Evolutionary conservation across 1,284 basidiomycete genomes (phyloP).

Genomic region (Malassezia yamatoensis): DNA sequence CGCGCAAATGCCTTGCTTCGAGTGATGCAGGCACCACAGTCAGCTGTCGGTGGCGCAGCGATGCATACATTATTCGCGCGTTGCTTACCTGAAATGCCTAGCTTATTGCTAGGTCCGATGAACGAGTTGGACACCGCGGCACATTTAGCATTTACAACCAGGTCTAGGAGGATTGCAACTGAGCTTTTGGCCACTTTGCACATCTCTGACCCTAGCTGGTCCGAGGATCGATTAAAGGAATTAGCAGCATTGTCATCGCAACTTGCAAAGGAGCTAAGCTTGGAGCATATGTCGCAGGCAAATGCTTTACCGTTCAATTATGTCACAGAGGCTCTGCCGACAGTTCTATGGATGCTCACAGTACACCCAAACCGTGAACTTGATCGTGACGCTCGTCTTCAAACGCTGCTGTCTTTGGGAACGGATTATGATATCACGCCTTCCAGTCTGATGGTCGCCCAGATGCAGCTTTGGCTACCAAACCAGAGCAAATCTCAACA

Average conservation of each 20-base stretch:
- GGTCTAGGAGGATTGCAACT: neutral
- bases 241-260: neutral
- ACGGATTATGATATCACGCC: neutral
- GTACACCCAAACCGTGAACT: neutral
- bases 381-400: neutral
- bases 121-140: neutral
- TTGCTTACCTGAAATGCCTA: neutral
- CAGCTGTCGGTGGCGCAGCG: slow-evolving; percentile 1
- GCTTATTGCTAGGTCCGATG: neutral
- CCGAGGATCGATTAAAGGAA: neutral
- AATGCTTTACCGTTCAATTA: neutral
- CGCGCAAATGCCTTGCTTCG: neutral
- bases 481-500: neutral
- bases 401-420: neutral
- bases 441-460: neutral
- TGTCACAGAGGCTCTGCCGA: neutral
- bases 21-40: neutral
- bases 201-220: slow-evolving; percentile 3
- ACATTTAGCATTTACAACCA: neutral
- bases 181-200: slow-evolving; percentile 10
- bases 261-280: neutral
- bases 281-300: neutral
- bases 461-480: slow-evolving; percentile 6
- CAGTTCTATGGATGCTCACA: slow-evolving; percentile 5
- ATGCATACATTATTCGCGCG: slow-evolving; percentile 4